Percentiles rank a stretch among this genome's conserved stretches.
Conservation (phyloP, 176 grass and related monocot species). For the Hyparrhenia diplandra region DNA sequence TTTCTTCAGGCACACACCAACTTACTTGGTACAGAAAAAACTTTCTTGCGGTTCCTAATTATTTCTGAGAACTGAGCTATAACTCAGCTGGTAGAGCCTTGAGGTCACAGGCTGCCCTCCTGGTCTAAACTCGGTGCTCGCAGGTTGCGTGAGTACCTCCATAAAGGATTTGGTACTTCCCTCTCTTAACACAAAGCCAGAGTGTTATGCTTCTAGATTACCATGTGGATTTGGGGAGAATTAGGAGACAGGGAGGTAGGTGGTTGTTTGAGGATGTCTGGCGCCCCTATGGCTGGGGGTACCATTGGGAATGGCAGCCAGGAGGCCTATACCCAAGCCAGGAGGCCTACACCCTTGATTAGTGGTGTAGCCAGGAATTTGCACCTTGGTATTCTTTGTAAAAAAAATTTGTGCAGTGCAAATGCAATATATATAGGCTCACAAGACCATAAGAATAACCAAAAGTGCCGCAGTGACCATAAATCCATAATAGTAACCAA, state of each 20-base stretch:
- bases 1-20: neutral
- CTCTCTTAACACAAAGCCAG: neutral
- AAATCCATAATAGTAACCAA: neutral
- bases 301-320: neutral
- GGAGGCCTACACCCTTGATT: neutral
- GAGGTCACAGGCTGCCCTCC: neutral
- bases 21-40: neutral
- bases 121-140: neutral
- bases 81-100: neutral
- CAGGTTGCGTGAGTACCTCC: neutral
- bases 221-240: neutral
- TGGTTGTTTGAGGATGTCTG: neutral
- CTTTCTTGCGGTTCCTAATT: neutral
- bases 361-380: neutral
- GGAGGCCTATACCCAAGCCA: too few relatives aligned
- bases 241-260: neutral
- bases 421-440: too few relatives aligned
- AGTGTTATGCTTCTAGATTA: neutral
- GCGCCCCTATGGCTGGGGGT: too few relatives aligned
- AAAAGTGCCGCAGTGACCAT: too few relatives aligned
- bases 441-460: too few relatives aligned
- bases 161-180: neutral
- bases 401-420: too few relatives aligned
- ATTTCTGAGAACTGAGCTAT: neutral
- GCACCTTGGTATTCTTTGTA: too few relatives aligned